Base-by-base conservation (phyloP, 1,284 basidiomycete genomes). In the Exsudoporus floridanus region DNA sequence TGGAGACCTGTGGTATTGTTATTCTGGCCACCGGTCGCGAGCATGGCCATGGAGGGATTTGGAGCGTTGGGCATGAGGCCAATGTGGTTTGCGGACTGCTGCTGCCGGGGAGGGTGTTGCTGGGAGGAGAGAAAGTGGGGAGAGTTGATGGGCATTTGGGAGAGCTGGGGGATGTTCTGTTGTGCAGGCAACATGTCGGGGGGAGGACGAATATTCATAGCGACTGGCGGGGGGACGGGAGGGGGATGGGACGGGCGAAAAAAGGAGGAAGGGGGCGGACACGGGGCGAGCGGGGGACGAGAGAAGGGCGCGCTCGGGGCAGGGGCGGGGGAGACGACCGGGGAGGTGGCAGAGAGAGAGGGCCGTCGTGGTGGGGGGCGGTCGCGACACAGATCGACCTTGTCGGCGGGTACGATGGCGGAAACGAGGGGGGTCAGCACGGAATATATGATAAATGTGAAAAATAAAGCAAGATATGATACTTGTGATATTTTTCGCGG, bases 131-230 rank as follows among this genome's bases (percentile, higher is more conserved):
- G 69, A 38, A 80, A 76, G 48, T 67, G 72, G 50, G 61, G 57
- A 47, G 66, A 50, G 53, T 69, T 70, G 49, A 77, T 74, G 55
- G 70, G 62, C 33, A 81, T 60, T 50, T 76, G 66, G 46, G 71
- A 55, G 56, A 77, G 69, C 59, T 74, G 75, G 31, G 73, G 65
- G 53, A 79, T 71, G 61, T 70, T 67, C 62, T 65, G 70, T 50
- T 70, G 71, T 7, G 52, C 2, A 50, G 78, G 77, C 36, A 82
- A 59, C 71, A 81, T 72, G 56, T 79, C 76, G 56, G 61, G 50
- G 48, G 60, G 58, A 34, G 65, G 65, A 50, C 75, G 79, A 57
- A 64, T 59, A 69, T 76, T 74, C 69, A 73, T 74, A 31, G 33
- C 23, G 23, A 45, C 37, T 5, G 33, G 39, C 31, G 50, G 40